Evolutionary conservation across 106 monocot genomes (phyloP).

Genomic region (Platanthera zijinensis): DNA sequence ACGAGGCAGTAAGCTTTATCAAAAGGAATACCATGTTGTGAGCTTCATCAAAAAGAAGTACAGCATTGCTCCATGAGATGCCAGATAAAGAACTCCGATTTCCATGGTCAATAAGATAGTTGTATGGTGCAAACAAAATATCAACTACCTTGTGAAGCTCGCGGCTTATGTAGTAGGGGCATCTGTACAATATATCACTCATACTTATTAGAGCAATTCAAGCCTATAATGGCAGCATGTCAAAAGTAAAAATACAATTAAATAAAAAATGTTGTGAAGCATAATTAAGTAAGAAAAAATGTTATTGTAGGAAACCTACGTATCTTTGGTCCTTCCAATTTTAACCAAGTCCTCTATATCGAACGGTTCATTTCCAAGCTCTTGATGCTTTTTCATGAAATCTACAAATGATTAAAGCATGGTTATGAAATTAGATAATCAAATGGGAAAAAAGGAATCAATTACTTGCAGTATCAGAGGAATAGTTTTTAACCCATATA

Average conservation of each 20-base stretch:
- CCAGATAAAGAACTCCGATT: constrained; percentile 71
- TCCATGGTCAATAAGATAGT: constrained; percentile 92
- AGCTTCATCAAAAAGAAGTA: constrained; percentile 98
- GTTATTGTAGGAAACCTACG: constrained; percentile 46
- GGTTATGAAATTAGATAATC: neutral
- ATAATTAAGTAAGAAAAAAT: neutral
- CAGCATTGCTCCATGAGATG: constrained; percentile 74
- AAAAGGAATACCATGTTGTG: constrained; percentile 76
- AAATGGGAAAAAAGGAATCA: neutral
- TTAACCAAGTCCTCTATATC: constrained; percentile 96
- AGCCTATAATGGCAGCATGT: neutral
- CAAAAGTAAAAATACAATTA: constrained; percentile 2
- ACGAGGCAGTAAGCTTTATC: neutral
- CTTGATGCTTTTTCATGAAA: constrained; percentile 45
- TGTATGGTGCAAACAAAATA: constrained; percentile 96
- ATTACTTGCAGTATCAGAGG: neutral
- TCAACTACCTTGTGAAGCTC: constrained; percentile 83
- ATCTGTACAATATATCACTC: constrained; percentile 39
- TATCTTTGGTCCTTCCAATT: constrained; percentile 59
- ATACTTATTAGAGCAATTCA: constrained; percentile 4
- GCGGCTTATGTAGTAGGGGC: constrained; percentile 88
- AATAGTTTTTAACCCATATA: neutral
- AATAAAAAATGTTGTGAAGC: neutral
- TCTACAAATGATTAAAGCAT: constrained; percentile 34
- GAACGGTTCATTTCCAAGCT: constrained; percentile 76